A percentile compares a stretch with the other conserved stretches of the same genome.
Evolutionary conservation across 768 basidiomycete species (phyloP).

Genomic region (Kwoniella pini): DNA sequence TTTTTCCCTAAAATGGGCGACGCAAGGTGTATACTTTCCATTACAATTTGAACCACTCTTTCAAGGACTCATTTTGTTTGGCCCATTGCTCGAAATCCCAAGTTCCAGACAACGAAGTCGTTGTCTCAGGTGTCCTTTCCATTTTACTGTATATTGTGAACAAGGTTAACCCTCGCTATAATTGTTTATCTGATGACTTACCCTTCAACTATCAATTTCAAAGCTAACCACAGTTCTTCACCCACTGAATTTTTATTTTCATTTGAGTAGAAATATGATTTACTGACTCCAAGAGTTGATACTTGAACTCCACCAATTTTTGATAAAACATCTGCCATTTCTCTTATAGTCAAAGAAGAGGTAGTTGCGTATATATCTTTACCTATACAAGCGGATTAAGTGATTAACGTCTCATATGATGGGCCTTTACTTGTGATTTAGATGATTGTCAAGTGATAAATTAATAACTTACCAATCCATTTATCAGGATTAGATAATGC

Average conservation of each 20-base stretch:
- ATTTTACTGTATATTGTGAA: background rate
- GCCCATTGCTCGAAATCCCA: conserved; percentile 1
- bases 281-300: background rate
- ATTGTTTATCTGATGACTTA: background rate
- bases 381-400: background rate
- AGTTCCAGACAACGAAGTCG: background rate
- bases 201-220: background rate
- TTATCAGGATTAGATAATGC: background rate
- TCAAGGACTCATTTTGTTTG: background rate
- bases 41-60: conserved; percentile 1
- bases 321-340: background rate
- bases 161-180: background rate
- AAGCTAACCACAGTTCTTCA: conserved; percentile 8
- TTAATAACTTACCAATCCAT: conserved; percentile 1
- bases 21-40: no score
- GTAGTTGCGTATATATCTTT: background rate
- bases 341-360: background rate
- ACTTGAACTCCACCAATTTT: background rate
- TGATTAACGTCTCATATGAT: no score
- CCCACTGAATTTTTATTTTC: background rate
- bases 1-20: no score
- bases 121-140: background rate
- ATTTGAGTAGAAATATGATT: background rate
- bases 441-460: no score
- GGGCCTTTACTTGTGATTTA: no score